Percentiles rank a stretch among this genome's conserved stretches.
These are phyloP conservation scores for Omphalea diandra DNA, from an alignment of 441 rosid genomes.

Conservation along the genomic window DNA sequence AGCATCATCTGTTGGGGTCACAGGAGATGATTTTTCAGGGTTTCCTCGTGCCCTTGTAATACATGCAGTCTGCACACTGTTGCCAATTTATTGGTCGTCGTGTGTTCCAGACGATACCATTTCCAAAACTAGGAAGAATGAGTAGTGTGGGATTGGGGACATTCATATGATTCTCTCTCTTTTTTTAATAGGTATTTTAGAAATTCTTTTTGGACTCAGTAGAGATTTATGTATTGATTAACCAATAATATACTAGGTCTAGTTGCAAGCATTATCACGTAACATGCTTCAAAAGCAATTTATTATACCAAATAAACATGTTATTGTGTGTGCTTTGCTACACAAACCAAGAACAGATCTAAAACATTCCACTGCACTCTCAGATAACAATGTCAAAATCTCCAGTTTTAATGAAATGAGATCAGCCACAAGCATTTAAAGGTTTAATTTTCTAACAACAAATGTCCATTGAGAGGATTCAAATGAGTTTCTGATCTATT, in stretches of 20 bases:
- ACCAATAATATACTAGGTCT: neutral
- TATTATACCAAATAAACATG: too few relatives aligned
- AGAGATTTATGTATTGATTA: neutral
- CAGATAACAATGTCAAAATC: too few relatives aligned
- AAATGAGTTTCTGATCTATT: too few relatives aligned
- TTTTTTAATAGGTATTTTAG: neutral
- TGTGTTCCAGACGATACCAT: conserved; percentile 55
- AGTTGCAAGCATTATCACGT: neutral
- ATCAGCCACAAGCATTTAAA: too few relatives aligned
- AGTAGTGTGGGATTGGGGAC: neutral
- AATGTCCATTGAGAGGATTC: too few relatives aligned
- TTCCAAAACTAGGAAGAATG: conserved; percentile 31
- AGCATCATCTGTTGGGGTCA: conserved; percentile 56
- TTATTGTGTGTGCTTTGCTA: too few relatives aligned
- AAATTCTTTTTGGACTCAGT: neutral
- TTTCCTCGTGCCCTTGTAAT: conserved; percentile 53
- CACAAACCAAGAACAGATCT: too few relatives aligned
- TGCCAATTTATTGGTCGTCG: conserved; percentile 58
- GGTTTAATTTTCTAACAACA: too few relatives aligned
- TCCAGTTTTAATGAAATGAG: too few relatives aligned
- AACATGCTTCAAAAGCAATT: neutral
- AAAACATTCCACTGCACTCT: too few relatives aligned
- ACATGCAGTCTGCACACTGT: conserved; percentile 59
- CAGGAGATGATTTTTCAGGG: conserved; percentile 59
- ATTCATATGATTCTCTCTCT: too few relatives aligned